These are phyloP conservation scores for Physcomitrium patens DNA, from an alignment of 225 moss, liverwort and hornwort genomes.

Conservation along the genomic window DNA sequence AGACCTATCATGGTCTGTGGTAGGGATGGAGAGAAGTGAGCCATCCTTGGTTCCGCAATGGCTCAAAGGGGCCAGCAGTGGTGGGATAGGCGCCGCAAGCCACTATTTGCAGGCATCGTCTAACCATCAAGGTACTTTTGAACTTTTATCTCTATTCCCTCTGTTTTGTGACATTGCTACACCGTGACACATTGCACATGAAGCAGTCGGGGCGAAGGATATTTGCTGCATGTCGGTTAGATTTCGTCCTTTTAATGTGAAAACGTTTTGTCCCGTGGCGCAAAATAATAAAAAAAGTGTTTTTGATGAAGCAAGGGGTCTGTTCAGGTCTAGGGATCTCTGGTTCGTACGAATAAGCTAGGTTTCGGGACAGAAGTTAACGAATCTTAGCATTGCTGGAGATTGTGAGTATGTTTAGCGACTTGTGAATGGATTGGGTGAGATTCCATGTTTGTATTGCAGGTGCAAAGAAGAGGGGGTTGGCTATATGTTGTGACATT, in stretches of 20 bases:
- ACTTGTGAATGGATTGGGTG: background rate
- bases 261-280: too few species aligned
- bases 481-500: background rate
- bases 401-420: too few species aligned
- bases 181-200: slow-evolving; percentile 12
- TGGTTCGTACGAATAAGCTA: background rate
- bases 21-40: slow-evolving; percentile 99
- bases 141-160: background rate
- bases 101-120: slow-evolving; percentile 88
- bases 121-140: slow-evolving; percentile 78
- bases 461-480: background rate
- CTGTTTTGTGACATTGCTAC: background rate
- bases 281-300: too few species aligned
- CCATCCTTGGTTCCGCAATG: slow-evolving; percentile 99
- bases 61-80: slow-evolving; percentile 99
- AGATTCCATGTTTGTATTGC: background rate
- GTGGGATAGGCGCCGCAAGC: slow-evolving; percentile 92
- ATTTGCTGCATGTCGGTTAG: background rate
- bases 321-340: background rate
- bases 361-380: background rate
- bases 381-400: background rate
- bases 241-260: background rate
- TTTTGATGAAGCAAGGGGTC: too few species aligned
- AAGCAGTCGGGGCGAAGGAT: background rate
- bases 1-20: slow-evolving; percentile 99